These are phyloP conservation scores for Circinella umbellata DNA, from an alignment of 371 early-diverging fungal genomes.

Conservation along the genomic window DNA sequence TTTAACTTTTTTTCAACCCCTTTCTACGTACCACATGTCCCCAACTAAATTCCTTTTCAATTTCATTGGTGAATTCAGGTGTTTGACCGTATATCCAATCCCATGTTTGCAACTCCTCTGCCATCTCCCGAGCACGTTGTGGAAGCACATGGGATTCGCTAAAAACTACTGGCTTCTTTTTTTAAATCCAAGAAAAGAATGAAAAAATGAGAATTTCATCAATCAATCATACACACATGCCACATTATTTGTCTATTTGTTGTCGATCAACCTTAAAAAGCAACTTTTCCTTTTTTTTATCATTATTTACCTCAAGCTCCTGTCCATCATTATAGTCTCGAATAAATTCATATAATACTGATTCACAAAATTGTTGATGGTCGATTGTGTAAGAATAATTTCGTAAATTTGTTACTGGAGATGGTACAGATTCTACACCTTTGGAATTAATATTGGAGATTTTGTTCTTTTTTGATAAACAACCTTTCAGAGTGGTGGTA, in stretches of 20 bases:
- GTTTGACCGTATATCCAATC: conserved; percentile 95
- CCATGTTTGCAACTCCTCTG: conserved; percentile 68
- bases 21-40: conserved; percentile 60
- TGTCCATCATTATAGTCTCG: conserved; percentile 48
- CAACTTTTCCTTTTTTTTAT: neutral
- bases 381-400: conserved; percentile 83
- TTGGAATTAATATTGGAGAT: conserved; percentile 71
- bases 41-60: conserved; percentile 61
- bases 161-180: conserved; percentile 41
- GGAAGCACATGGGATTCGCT: conserved; percentile 37
- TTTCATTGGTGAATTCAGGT: conserved; percentile 82
- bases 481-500: conserved; percentile 63
- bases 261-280: neutral
- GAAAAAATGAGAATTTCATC: neutral
- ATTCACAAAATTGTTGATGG: conserved; percentile 83
- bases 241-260: neutral
- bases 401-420: conserved; percentile 82
- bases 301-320: conserved; percentile 34
- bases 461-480: conserved; percentile 40
- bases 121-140: conserved; percentile 36
- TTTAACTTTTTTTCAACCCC: too few relatives aligned
- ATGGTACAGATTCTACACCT: conserved; percentile 90
- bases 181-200: neutral
- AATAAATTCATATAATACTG: conserved; percentile 74
- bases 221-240: neutral